Evolutionary conservation across 2,329 filamentous ascomycete genomes (phyloP).

Genomic region (Botrytis fragariae): DNA sequence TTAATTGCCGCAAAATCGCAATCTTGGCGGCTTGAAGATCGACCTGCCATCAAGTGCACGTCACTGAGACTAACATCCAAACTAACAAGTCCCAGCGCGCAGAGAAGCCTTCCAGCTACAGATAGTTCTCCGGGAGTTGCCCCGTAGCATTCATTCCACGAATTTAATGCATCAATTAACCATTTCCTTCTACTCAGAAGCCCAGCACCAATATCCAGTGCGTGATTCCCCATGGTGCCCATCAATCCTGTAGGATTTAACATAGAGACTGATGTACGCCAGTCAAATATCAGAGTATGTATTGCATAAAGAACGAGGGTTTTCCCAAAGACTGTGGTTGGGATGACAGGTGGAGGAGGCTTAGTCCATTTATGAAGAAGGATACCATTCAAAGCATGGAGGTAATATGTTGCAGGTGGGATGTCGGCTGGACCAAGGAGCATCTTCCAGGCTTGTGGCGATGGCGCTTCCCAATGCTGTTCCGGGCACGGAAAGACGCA

Average conservation of each 20-base stretch:
- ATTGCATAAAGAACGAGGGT: conserved; percentile 35
- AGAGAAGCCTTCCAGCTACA: conserved; percentile 28
- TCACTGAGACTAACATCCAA: conserved; percentile 34
- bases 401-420: conserved; percentile 32
- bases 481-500: conserved; percentile 34
- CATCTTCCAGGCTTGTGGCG: conserved; percentile 30
- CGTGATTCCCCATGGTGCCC: conserved; percentile 31
- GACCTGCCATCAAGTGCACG: conserved; percentile 36
- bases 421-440: conserved; percentile 28
- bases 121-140: conserved; percentile 5
- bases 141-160: conserved; percentile 33
- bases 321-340: conserved; percentile 32
- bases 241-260: conserved; percentile 35
- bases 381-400: conserved; percentile 35
- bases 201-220: conserved; percentile 32
- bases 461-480: conserved; percentile 32
- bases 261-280: conserved; percentile 34
- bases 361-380: conserved; percentile 35
- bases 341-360: conserved; percentile 31
- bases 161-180: conserved; percentile 33
- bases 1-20: conserved; percentile 35
- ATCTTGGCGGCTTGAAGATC: conserved; percentile 30
- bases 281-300: conserved; percentile 36
- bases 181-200: conserved; percentile 26
- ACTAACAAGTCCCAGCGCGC: conserved; percentile 31